phyloP scores from a whole-genome alignment of 2,329 filamentous ascomycete genomes.

The Pseudocercospora cruenta region DNA sequence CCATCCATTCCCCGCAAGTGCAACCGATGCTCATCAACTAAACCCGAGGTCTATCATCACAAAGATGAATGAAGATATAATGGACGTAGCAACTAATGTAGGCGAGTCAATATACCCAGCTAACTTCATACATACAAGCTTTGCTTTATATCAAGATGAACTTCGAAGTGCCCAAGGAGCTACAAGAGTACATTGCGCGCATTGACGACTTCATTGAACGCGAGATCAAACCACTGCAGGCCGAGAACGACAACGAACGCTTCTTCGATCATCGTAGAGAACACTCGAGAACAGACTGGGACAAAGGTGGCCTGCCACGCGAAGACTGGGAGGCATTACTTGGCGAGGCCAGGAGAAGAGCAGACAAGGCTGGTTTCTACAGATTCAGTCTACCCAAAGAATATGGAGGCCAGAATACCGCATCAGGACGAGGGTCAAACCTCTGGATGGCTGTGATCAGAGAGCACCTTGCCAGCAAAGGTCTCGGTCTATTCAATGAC shows the following conservation, averaged over 20 bases:
- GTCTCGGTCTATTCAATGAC: constrained; percentile 65
- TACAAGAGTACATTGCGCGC: constrained; percentile 52
- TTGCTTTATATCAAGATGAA: constrained; percentile 47
- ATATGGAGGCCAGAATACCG: constrained; percentile 58
- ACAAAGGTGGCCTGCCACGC: constrained; percentile 59
- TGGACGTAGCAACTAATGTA: background rate
- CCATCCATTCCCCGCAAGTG: background rate
- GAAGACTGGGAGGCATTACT: constrained; percentile 63
- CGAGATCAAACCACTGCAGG: constrained; percentile 59
- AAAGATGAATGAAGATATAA: background rate
- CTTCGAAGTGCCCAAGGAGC: constrained; percentile 58
- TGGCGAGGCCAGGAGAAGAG: constrained; percentile 51
- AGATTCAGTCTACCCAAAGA: constrained; percentile 60
- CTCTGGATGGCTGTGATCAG: constrained; percentile 67
- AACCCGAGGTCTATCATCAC: background rate
- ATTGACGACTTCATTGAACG: constrained; percentile 62
- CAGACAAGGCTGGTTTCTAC: constrained; percentile 64
- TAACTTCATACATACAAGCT: background rate
- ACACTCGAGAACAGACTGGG: constrained; percentile 64
- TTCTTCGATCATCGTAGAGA: constrained; percentile 70
- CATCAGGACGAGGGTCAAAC: constrained; percentile 53
- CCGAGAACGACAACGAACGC: constrained; percentile 61
- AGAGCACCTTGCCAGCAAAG: constrained; percentile 63
- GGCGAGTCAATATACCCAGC: background rate
- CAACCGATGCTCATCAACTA: background rate